Percentiles rank a stretch among this genome's conserved stretches.
phyloP scores from a whole-genome alignment of 192 early-diverging fungal genomes.

The Fimicolochytrium jonesii region DNA sequence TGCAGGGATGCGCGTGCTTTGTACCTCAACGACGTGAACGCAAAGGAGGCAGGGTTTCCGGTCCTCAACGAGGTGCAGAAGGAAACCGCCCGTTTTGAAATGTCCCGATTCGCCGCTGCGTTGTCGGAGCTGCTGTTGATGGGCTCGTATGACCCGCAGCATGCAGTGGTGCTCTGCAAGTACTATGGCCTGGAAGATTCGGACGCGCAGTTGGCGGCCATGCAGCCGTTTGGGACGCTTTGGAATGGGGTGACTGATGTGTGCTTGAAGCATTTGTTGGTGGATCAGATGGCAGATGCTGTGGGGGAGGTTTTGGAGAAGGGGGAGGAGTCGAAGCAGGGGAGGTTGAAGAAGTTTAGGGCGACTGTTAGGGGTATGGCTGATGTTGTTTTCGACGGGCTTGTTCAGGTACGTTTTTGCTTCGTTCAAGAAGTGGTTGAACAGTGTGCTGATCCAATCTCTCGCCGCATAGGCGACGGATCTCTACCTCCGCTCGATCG shows the following conservation, averaged over 20 bases:
- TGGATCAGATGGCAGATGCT: background rate
- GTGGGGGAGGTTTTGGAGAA: constrained; percentile 5
- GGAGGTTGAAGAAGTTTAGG: constrained; percentile 8
- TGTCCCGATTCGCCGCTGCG: constrained; percentile 5
- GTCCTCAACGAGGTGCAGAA: background rate
- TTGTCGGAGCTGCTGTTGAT: background rate
- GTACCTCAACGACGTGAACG: background rate
- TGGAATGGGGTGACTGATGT: constrained; percentile 23
- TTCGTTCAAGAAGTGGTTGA: background rate
- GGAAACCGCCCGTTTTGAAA: constrained; percentile 6
- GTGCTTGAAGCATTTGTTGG: constrained; percentile 1
- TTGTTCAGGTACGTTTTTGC: constrained; percentile 7
- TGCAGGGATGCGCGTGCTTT: too few relatives aligned
- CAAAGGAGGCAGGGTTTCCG: background rate
- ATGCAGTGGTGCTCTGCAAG: constrained; percentile 7
- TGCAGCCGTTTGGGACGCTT: constrained; percentile 17
- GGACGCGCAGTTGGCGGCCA: background rate
- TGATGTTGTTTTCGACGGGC: constrained; percentile 4
- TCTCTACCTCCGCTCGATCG: constrained; percentile 16
- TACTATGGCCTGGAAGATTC: constrained; percentile 15
- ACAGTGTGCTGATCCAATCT: background rate
- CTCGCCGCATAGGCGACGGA: constrained; percentile 17
- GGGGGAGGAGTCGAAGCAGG: background rate
- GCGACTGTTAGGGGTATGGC: background rate
- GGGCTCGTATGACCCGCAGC: constrained; percentile 5